A percentile compares a stretch with the other conserved stretches of the same genome.
Conservation (phyloP, 345 rosid species). For the Hevea brasiliensis region DNA sequence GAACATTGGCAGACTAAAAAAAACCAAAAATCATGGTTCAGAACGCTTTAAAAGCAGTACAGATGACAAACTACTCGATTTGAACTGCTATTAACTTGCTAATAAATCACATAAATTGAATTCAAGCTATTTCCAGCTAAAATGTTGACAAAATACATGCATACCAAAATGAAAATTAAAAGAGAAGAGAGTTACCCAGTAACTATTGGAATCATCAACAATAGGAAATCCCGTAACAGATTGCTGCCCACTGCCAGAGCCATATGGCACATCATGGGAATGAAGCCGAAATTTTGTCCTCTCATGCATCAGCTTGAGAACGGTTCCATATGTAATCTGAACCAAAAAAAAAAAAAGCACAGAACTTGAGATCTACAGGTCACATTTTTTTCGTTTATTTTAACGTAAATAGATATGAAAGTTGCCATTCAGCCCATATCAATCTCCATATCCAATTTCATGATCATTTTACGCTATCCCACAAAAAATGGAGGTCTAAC, state of each 20-base stretch:
- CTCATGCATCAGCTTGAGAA: slow-evolving; percentile 92
- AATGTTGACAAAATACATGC: not conserved
- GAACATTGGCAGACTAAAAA: too few species aligned
- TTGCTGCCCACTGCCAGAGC: slow-evolving; percentile 99
- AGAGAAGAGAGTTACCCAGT: slow-evolving; percentile 64
- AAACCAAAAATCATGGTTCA: not conserved
- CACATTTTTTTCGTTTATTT: not conserved
- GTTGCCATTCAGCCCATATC: too few species aligned
- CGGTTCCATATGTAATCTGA: slow-evolving; percentile 91
- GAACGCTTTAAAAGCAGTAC: not conserved
- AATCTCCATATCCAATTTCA: too few species aligned
- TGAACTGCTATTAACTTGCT: too few species aligned
- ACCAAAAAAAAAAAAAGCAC: not conserved
- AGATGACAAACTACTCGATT: too few species aligned
- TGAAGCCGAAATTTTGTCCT: slow-evolving; percentile 76
- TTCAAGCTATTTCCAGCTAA: not conserved
- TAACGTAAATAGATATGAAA: not conserved
- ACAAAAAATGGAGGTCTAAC: too few species aligned
- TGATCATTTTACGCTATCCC: too few species aligned
- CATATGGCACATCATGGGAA: slow-evolving; percentile 98
- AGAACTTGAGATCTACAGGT: not conserved
- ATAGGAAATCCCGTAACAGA: slow-evolving; percentile 89
- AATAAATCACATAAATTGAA: too few species aligned
- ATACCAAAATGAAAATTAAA: not conserved
- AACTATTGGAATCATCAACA: slow-evolving; percentile 90